Evolutionary conservation across 129 eudicot genomes (phyloP).

Genomic region (Oenanthe sinensis): DNA sequence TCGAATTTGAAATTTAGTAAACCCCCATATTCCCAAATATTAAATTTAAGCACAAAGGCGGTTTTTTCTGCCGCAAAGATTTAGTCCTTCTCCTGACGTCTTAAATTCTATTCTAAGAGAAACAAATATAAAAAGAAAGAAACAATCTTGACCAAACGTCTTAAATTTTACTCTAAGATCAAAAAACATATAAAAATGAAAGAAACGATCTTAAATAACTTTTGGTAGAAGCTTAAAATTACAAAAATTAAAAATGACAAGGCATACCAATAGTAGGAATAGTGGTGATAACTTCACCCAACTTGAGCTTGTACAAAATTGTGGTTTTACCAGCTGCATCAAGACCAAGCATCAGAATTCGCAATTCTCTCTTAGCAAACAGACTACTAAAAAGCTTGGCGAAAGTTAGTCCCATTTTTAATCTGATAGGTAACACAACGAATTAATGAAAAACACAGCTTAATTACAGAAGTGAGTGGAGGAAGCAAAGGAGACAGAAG

Average conservation of each 20-base stretch:
- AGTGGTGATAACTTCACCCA: slow-evolving; percentile 44
- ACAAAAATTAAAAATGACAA: neutral
- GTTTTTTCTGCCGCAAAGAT: no score
- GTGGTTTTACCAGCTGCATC: slow-evolving; percentile 55
- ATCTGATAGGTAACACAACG: neutral
- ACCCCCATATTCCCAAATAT: no score
- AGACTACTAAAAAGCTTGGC: slow-evolving; percentile 41
- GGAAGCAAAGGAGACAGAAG: neutral
- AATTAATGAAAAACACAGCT: neutral
- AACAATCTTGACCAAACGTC: no score
- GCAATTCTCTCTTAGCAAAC: slow-evolving; percentile 37
- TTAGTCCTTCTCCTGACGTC: no score
- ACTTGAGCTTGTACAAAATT: slow-evolving; percentile 40
- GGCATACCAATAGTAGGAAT: slow-evolving; percentile 43
- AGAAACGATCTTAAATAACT: no score
- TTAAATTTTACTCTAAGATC: no score
- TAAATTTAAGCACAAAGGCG: no score
- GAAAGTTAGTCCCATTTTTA: slow-evolving; percentile 39
- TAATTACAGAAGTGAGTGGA: no score
- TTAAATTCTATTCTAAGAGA: neutral
- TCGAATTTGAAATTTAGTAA: no score
- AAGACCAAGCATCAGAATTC: slow-evolving; percentile 46
- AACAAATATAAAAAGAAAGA: neutral
- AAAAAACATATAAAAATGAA: no score
- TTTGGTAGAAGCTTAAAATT: no score